phyloP scores from a whole-genome alignment of 2,329 filamentous ascomycete genomes.

The Samsoniella hepiali region DNA sequence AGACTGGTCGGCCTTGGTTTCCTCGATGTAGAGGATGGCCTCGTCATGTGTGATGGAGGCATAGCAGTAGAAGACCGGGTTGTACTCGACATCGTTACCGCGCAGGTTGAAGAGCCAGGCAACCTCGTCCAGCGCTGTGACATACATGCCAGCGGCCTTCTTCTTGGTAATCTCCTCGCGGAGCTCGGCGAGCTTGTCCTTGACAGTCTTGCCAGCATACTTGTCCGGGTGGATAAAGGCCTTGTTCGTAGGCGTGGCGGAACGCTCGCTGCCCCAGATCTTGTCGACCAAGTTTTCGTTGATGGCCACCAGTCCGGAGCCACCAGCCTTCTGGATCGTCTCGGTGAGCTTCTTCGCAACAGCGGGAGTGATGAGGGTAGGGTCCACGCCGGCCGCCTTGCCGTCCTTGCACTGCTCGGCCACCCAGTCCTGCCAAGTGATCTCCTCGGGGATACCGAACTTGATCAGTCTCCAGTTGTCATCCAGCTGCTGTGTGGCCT shows the following conservation, averaged over 20 bases:
- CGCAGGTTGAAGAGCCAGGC: conserved; percentile 98
- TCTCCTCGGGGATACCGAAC: conserved; percentile 88
- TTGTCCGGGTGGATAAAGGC: conserved; percentile 68
- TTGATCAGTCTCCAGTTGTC: conserved; percentile 88
- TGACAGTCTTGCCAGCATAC: conserved; percentile 78
- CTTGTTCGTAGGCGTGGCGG: conserved; percentile 70
- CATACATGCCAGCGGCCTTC: conserved; percentile 79
- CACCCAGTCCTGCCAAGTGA: conserved; percentile 96
- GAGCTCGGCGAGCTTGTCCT: conserved; percentile 78
- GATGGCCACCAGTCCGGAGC: conserved; percentile 70
- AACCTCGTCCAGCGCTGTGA: conserved; percentile 94
- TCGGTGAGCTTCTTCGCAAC: conserved; percentile 69
- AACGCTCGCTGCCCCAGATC: conserved; percentile 77
- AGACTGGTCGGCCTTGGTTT: conserved; percentile 68
- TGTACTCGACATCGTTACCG: conserved; percentile 93
- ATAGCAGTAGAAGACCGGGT: conserved; percentile 98
- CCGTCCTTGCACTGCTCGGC: conserved; percentile 81
- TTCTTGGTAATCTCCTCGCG: conserved; percentile 91
- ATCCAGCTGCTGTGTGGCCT: conserved; percentile 87
- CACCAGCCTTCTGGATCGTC: conserved; percentile 83
- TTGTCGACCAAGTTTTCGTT: conserved; percentile 83
- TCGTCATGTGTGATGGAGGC: conserved; percentile 76
- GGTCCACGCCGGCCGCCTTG: conserved; percentile 87
- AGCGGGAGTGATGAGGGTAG: conserved; percentile 72
- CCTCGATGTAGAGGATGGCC: conserved; percentile 81